Evolutionary conservation across 345 rosid species (phyloP), one percentile per base, ranked within the genome.

Genomic region (Hibiscus syriacus): DNA sequence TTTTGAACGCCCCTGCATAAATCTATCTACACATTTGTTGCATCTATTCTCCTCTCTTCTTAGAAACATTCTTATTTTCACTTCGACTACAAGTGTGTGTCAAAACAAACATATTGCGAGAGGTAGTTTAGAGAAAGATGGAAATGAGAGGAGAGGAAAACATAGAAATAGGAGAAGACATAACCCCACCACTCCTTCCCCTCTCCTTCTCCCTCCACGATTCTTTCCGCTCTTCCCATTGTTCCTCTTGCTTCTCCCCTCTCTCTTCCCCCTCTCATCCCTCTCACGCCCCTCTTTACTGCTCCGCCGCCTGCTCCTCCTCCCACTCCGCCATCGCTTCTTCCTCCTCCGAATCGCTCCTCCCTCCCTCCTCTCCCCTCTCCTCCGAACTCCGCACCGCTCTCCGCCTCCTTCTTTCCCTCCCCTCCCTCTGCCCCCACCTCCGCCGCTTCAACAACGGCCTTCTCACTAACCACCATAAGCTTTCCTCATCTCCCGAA

Each of bases 321-420:
- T 11, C 49, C 69, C 69, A 73, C 53, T 71, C 78, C 13, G 43
- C 70, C 32, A 64, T 49, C 76, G 65, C 58, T 55, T 64, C 53
- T 58, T 55, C 63, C 58, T 52, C 72, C 68, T 48, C 64, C 50
- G 77, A 71, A 10, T 62, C 59, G 60, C 29, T 69, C 50, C 64
- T 70, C 67, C 57, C 30, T 58, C 25, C 39, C 70, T 9, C 60
- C 67, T 50, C 25, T 63, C 23, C 73, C 63, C 12, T 19, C 67
- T 58, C 85, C 67, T 68, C 90, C 71, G 88, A 86, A 53, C 79
- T 88, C 61, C 79, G 84, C 39, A 79, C 79, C 22, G 85, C 97
- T 58, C 85, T 90, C 79, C 89, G 78, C 78, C 83, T 92, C 67
- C 92, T 82, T 70, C 74, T 27, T 25, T 72, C 54, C 78, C 41